Conservation (phyloP, 768 basidiomycete genomes). For the Mycena pura region DNA sequence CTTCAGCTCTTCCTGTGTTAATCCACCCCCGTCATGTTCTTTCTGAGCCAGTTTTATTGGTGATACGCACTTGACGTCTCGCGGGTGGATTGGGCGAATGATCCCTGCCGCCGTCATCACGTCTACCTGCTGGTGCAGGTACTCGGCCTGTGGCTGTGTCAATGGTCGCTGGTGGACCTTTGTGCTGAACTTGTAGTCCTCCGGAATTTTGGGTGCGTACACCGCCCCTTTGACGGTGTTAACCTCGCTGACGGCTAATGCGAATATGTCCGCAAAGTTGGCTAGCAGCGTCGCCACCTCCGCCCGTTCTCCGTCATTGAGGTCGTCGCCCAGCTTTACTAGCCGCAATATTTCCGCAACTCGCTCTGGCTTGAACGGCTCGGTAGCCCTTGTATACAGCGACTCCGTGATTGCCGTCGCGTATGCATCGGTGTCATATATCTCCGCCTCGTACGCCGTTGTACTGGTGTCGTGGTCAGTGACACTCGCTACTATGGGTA, state of each 20-base stretch:
- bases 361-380: conserved; percentile 33
- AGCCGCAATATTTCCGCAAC: conserved; percentile 29
- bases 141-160: conserved; percentile 40
- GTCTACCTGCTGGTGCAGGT: conserved; percentile 38
- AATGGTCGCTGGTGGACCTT: conserved; percentile 40
- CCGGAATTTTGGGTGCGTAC: conserved; percentile 42
- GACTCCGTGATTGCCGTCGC: neutral
- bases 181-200: conserved; percentile 34
- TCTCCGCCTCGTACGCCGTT: no score
- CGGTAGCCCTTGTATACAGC: conserved; percentile 28
- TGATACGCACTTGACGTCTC: conserved; percentile 42
- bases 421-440: conserved; percentile 1
- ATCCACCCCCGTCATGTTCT: conserved; percentile 35
- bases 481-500: no score
- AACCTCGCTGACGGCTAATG: conserved; percentile 47
- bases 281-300: conserved; percentile 32
- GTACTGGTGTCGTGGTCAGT: no score
- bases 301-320: conserved; percentile 31
- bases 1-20: conserved; percentile 42
- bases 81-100: conserved; percentile 34
- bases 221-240: conserved; percentile 34
- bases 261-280: conserved; percentile 47
- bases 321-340: conserved; percentile 37
- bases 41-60: conserved; percentile 46
- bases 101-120: conserved; percentile 43